These are phyloP conservation scores for Cercophora sp. DNA, from an alignment of 495 filamentous ascomycete genomes.

Conservation along the genomic window DNA sequence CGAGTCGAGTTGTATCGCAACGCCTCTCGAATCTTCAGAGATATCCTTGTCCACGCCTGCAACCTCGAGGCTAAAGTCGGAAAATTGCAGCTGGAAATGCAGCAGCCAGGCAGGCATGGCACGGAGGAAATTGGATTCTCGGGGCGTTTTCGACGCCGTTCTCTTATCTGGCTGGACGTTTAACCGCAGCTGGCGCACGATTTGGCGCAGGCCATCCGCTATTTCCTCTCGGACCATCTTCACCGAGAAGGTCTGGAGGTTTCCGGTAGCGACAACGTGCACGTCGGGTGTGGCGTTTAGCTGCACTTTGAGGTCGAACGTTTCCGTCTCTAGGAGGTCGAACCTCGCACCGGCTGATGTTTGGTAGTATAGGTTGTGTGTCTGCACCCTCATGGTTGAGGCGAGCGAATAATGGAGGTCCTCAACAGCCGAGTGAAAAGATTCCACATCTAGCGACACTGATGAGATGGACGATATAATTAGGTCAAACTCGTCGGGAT, in stretches of 20 bases:
- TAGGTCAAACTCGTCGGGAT: conserved; percentile 80
- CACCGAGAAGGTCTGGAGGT: conserved; percentile 78
- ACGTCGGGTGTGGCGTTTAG: conserved; percentile 83
- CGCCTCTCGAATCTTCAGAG: conserved; percentile 70
- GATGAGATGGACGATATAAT: conserved; percentile 93
- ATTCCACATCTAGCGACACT: conserved; percentile 86
- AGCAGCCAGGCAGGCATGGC: conserved; percentile 78
- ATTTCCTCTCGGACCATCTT: conserved; percentile 91
- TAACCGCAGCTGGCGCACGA: conserved; percentile 70
- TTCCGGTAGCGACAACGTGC: conserved; percentile 72
- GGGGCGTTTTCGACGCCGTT: conserved; percentile 41
- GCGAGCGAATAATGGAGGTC: conserved; percentile 82
- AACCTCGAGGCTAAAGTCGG: conserved; percentile 83
- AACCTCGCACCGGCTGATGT: conserved; percentile 75
- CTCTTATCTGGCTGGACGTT: conserved; percentile 60
- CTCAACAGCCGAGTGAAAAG: conserved; percentile 82
- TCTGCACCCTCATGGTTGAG: conserved; percentile 75
- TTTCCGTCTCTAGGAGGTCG: conserved; percentile 79
- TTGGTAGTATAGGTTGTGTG: conserved; percentile 94
- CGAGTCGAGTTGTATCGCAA: conserved; percentile 80
- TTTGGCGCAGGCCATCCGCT: conserved; percentile 84
- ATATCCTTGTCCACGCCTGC: conserved; percentile 82
- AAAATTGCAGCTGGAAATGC: conserved; percentile 78
- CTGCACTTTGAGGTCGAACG: conserved; percentile 78
- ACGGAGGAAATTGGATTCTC: conserved; percentile 65